Evolutionary conservation across 140 eudicot species (phyloP).

Genomic region (Senecio squalidus): DNA sequence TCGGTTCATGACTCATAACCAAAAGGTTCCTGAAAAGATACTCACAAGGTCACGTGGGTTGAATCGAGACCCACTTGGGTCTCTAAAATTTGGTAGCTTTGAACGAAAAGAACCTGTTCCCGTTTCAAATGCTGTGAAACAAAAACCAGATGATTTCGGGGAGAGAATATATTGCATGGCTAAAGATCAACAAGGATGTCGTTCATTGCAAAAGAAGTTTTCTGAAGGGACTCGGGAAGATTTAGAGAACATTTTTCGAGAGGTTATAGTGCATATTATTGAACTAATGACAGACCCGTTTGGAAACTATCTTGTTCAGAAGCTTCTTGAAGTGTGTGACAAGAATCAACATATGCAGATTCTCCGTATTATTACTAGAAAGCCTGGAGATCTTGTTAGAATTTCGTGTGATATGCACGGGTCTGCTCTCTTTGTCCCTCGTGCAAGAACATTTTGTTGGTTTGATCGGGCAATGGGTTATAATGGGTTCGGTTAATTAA

Average conservation of each 20-base stretch:
- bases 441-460: no score
- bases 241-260: slow-evolving; percentile 37
- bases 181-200: slow-evolving; percentile 60
- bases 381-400: slow-evolving; percentile 55
- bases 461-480: no score
- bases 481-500: no score
- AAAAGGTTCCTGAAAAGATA: slow-evolving; percentile 43
- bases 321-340: slow-evolving; percentile 56
- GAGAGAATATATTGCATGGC: slow-evolving; percentile 51
- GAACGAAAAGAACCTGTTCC: slow-evolving; percentile 28
- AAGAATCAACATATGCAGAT: slow-evolving; percentile 52
- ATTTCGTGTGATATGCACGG: slow-evolving; percentile 58
- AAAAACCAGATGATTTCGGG: slow-evolving; percentile 31
- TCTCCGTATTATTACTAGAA: slow-evolving; percentile 38
- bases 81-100: slow-evolving; percentile 38
- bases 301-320: slow-evolving; percentile 61
- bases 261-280: slow-evolving; percentile 42
- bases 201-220: slow-evolving; percentile 46
- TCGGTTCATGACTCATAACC: slow-evolving; percentile 36
- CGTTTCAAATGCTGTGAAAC: slow-evolving; percentile 29
- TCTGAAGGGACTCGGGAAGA: slow-evolving; percentile 51
- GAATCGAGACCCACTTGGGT: slow-evolving; percentile 37
- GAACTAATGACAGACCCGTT: slow-evolving; percentile 63
- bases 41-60: slow-evolving; percentile 44
- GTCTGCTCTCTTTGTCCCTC: slow-evolving; percentile 13